These are phyloP conservation scores for Aspergillus vadensis DNA, from an alignment of 2,329 filamentous ascomycete species.

Conservation along the genomic window DNA sequence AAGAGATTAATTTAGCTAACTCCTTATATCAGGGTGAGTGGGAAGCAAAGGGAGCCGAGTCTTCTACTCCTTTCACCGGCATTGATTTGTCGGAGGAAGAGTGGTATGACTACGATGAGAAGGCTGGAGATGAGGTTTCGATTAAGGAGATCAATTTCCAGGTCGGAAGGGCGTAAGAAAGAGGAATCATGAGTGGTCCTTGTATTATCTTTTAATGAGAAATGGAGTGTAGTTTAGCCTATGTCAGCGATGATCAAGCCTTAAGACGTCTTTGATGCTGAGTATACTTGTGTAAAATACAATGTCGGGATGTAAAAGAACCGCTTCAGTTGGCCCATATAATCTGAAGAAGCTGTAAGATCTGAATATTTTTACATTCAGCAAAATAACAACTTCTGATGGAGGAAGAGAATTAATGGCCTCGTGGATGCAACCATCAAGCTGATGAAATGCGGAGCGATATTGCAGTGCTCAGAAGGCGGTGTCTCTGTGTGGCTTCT, in stretches of 20 bases:
- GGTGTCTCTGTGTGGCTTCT: conserved; percentile 22
- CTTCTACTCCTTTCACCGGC: conserved; percentile 74
- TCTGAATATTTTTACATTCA: too few species aligned
- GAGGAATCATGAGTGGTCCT: neutral
- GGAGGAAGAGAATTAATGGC: neutral
- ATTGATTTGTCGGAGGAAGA: conserved; percentile 88
- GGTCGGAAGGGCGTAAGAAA: conserved; percentile 67
- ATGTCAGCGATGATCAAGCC: neutral
- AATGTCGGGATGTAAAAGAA: too few species aligned
- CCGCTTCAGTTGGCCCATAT: too few species aligned
- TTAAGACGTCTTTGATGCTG: neutral
- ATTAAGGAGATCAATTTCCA: conserved; percentile 89
- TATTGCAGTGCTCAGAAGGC: conserved; percentile 23
- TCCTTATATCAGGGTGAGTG: conserved; percentile 71
- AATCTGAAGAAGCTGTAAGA: too few species aligned
- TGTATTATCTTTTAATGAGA: neutral
- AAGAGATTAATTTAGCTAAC: conserved; percentile 6
- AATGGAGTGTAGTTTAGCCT: neutral
- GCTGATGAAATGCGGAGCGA: neutral
- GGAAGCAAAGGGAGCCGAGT: conserved; percentile 79
- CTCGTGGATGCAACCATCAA: too few species aligned
- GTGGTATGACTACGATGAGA: conserved; percentile 98
- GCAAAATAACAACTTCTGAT: neutral
- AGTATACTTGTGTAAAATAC: too few species aligned
- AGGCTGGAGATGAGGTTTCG: conserved; percentile 85